Evolutionary conservation across 768 basidiomycete genomes (phyloP).

Genomic region (Termitomyces heimii): DNA sequence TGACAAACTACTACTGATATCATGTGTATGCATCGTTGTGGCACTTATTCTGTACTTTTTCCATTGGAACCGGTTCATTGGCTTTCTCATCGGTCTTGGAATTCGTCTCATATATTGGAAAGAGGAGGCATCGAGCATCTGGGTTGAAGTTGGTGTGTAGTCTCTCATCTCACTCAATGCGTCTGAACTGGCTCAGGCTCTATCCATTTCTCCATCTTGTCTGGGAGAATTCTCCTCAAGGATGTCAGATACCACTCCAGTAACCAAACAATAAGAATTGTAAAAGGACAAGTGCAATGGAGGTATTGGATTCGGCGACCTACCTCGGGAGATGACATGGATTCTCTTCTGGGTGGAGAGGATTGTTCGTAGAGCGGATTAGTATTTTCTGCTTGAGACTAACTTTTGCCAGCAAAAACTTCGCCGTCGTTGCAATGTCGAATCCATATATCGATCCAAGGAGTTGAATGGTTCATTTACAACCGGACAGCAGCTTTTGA

Average conservation of each 20-base stretch:
- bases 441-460: conserved; percentile 73
- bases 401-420: conserved; percentile 23
- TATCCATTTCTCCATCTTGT: conserved; percentile 85
- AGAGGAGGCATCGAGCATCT: conserved; percentile 66
- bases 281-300: conserved; percentile 87
- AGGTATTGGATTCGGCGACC: conserved; percentile 89
- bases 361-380: conserved; percentile 36
- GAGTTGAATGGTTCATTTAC: conserved; percentile 90
- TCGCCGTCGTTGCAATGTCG: conserved; percentile 58
- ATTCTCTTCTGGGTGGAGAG: conserved; percentile 40
- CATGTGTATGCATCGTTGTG: conserved; percentile 52
- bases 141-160: conserved; percentile 73
- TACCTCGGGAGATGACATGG: conserved; percentile 67
- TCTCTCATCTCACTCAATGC: neutral
- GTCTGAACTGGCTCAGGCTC: conserved; percentile 47
- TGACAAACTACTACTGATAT: conserved; percentile 52
- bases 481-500: conserved; percentile 90
- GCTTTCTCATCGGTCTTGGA: conserved; percentile 53
- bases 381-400: neutral
- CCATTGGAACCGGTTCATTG: conserved; percentile 87
- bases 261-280: conserved; percentile 81
- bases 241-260: conserved; percentile 88
- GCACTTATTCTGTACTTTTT: conserved; percentile 73
- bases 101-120: conserved; percentile 79
- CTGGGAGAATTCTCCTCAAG: conserved; percentile 84